Conservation (phyloP, 257 asterid species). For the Solanum pinnatisectum region DNA sequence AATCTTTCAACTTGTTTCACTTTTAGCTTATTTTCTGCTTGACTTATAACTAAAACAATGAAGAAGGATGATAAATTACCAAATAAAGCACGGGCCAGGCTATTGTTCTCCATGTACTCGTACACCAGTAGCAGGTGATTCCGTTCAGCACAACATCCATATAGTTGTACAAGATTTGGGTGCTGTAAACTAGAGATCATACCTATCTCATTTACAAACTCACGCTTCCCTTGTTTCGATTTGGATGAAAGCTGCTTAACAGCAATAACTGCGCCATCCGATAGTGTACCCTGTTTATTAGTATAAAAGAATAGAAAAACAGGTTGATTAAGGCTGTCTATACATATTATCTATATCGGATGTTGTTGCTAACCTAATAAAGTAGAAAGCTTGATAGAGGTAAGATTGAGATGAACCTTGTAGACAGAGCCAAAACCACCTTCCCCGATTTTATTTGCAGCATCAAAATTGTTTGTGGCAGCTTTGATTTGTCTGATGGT, state of each 20-base stretch:
- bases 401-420: slow-evolving; percentile 5
- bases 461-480: slow-evolving; percentile 10
- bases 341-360: too few relatives aligned
- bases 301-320: too few relatives aligned
- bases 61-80: not conserved
- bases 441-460: slow-evolving; percentile 13
- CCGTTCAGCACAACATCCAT: slow-evolving; percentile 29
- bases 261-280: slow-evolving; percentile 25
- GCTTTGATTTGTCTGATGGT: slow-evolving; percentile 4
- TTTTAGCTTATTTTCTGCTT: not conserved
- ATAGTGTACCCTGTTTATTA: slow-evolving; percentile 15
- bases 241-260: slow-evolving; percentile 35
- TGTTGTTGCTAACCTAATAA: not conserved
- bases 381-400: not conserved
- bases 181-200: slow-evolving; percentile 38
- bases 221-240: slow-evolving; percentile 32
- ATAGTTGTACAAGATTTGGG: slow-evolving; percentile 32
- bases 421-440: slow-evolving; percentile 15
- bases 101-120: slow-evolving; percentile 20
- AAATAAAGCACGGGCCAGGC: slow-evolving; percentile 33
- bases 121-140: slow-evolving; percentile 25
- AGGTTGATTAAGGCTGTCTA: too few relatives aligned
- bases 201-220: slow-evolving; percentile 35
- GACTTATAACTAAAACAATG: not conserved
- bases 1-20: not conserved